Evolutionary conservation across 2,329 filamentous ascomycete genomes (phyloP), one percentile per base, ranked within the genome.

Genomic region (Aureobasidium sp.): DNA sequence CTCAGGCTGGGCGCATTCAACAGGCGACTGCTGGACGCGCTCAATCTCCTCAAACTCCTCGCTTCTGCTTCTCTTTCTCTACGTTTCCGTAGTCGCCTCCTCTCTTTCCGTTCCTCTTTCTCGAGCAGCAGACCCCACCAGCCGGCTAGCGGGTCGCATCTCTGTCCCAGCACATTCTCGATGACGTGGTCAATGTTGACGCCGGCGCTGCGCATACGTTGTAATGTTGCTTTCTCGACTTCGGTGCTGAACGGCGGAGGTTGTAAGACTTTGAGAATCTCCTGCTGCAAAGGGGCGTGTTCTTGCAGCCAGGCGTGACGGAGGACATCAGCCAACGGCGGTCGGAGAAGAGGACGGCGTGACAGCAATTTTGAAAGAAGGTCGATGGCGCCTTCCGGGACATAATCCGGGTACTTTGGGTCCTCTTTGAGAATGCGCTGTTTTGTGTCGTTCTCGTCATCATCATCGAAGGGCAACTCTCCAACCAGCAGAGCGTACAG

Each of bases 41-140:
- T 97, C 49, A 97, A 79, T 44, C 93, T 85, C 57, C 91, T 83
- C 34, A 94, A 79, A 64, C 86, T 90, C 72, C 91, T 88, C 62
- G 85, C 86, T 69, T 97, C 91, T 1, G 83, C 81, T 69, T 99
- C 92, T 67, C 85, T 86, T 71, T 97, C 92, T 70, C 83, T 91
- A 9, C 93, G 84, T 71, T 93, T 97, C 59, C 86, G 84, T 69
- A 97, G 91, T 65, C 87, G 81, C 64, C 91, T 82, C 64, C 78
- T 82, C 66, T 92, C 87, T 74, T 99, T 99, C 9, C 91, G 85
- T 71, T 91, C 85, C 71, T 99, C 94, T 73, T 97, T 99, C 70
- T 97, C 94, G 10, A 97, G 85, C 42, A 99, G 77, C 32, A 99
- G 76, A 3, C 90, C 89, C 94, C 94, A 99, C 94, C 94, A 99